Conservation (phyloP, 1,284 basidiomycete genomes). For the Ceraceosorus bombacis region DNA sequence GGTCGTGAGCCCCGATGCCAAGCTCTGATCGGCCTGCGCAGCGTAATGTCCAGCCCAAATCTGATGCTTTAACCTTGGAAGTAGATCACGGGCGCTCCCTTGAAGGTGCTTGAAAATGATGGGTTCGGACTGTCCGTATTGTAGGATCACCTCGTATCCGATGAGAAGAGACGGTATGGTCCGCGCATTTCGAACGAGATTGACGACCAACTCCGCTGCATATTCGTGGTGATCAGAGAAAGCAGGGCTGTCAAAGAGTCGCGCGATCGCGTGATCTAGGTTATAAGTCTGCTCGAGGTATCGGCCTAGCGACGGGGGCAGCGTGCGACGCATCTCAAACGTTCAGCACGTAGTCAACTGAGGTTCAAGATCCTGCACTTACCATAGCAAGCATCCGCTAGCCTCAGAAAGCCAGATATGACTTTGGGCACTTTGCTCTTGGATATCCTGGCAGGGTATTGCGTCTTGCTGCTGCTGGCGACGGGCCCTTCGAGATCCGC, state of each 20-base stretch:
- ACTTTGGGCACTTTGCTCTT: too few species aligned
- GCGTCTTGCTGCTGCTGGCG: slow-evolving; percentile 1
- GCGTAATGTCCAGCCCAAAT: slow-evolving; percentile 47
- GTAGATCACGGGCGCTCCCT: slow-evolving; percentile 19
- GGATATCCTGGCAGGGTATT: slow-evolving; percentile 13
- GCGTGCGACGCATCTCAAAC: background rate
- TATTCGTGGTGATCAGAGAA: slow-evolving; percentile 24
- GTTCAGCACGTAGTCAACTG: background rate
- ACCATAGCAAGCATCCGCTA: slow-evolving; percentile 31
- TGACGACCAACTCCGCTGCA: slow-evolving; percentile 22
- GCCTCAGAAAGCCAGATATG: slow-evolving; percentile 29
- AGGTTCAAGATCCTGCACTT: background rate
- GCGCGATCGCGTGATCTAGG: slow-evolving; percentile 27
- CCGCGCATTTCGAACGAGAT: slow-evolving; percentile 14
- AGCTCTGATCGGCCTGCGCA: slow-evolving; percentile 24
- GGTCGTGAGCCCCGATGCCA: slow-evolving; percentile 4
- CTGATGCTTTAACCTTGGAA: slow-evolving; percentile 42
- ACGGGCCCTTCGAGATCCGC: slow-evolving; percentile 5
- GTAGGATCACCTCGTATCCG: slow-evolving; percentile 67
- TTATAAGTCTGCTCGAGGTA: slow-evolving; percentile 22
- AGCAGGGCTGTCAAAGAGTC: slow-evolving; percentile 23
- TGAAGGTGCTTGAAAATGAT: slow-evolving; percentile 16
- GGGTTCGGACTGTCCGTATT: slow-evolving; percentile 56
- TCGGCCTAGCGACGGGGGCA: slow-evolving; percentile 13
- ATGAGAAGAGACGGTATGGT: slow-evolving; percentile 78